Evolutionary conservation across 108 stramenopile species (phyloP).

Genomic region (Fragilariopsis cylindrus): DNA sequence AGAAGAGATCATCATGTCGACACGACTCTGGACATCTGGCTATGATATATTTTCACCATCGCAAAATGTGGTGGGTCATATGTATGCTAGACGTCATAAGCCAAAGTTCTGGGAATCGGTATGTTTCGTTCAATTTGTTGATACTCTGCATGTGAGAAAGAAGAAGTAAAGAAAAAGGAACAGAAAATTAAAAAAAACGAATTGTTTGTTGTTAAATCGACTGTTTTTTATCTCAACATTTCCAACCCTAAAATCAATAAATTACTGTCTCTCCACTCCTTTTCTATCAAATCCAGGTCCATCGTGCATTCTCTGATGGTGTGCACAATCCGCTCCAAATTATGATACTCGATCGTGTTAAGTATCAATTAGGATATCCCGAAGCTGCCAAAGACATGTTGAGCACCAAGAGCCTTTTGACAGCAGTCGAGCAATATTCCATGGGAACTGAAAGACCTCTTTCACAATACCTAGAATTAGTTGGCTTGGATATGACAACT

Average conservation of each 20-base stretch:
- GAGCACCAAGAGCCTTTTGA: slow-evolving; percentile 59
- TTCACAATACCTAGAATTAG: slow-evolving; percentile 67
- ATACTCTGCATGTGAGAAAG: neutral
- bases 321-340: slow-evolving; percentile 81
- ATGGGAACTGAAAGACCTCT: slow-evolving; percentile 81
- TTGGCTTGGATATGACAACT: slow-evolving; percentile 74
- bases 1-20: slow-evolving; percentile 91
- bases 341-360: slow-evolving; percentile 75
- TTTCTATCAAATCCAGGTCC: slow-evolving; percentile 17
- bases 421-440: slow-evolving; percentile 81
- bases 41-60: slow-evolving; percentile 97
- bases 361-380: slow-evolving; percentile 87
- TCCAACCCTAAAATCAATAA: neutral
- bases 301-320: slow-evolving; percentile 66
- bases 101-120: slow-evolving; percentile 99
- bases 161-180: no score
- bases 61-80: slow-evolving; percentile 85
- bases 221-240: no score
- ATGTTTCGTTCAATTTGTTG: neutral
- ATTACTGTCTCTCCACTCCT: neutral
- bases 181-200: no score
- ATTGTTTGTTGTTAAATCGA: no score
- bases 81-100: slow-evolving; percentile 80
- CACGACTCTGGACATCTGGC: slow-evolving; percentile 92
- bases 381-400: slow-evolving; percentile 79